Evolutionary conservation across 2,329 filamentous ascomycete genomes (phyloP).

Genomic region (Pseudogymnoascus sp.): DNA sequence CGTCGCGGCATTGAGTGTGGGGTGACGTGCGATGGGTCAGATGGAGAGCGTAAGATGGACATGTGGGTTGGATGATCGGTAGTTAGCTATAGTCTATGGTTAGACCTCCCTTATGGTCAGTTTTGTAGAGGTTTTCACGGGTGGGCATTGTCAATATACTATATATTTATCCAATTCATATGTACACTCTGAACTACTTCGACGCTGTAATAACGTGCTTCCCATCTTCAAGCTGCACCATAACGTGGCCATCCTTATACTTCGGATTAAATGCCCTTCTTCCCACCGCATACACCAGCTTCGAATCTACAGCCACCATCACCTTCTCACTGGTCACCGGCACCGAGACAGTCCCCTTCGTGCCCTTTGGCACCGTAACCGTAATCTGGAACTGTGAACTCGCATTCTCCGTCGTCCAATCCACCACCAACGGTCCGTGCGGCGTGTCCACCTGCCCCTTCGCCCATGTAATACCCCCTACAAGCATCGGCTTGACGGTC

Average conservation of each 20-base stretch:
- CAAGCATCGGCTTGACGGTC: conserved; percentile 32
- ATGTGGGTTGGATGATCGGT: not conserved
- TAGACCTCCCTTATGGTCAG: not conserved
- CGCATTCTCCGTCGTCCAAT: conserved; percentile 29
- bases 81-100: not conserved
- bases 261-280: not conserved
- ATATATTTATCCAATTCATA: not conserved
- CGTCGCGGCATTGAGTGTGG: not conserved
- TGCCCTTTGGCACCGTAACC: conserved; percentile 27
- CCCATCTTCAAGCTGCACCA: not conserved
- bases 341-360: conserved; percentile 20
- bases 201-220: not conserved
- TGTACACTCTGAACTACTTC: not conserved
- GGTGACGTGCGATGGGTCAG: not conserved
- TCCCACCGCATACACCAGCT: not conserved
- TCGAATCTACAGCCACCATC: conserved; percentile 18
- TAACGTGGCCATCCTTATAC: conserved; percentile 18
- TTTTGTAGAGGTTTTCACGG: not conserved
- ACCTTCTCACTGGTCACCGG: conserved; percentile 16
- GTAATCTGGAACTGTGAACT: conserved; percentile 25
- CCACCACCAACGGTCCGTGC: conserved; percentile 31
- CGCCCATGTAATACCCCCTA: conserved; percentile 36
- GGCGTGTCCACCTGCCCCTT: conserved; percentile 39
- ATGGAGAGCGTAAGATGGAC: not conserved
- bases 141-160: not conserved